Conservation (phyloP, 2,329 filamentous ascomycete species). For the Cordyceps tenuipes region DNA sequence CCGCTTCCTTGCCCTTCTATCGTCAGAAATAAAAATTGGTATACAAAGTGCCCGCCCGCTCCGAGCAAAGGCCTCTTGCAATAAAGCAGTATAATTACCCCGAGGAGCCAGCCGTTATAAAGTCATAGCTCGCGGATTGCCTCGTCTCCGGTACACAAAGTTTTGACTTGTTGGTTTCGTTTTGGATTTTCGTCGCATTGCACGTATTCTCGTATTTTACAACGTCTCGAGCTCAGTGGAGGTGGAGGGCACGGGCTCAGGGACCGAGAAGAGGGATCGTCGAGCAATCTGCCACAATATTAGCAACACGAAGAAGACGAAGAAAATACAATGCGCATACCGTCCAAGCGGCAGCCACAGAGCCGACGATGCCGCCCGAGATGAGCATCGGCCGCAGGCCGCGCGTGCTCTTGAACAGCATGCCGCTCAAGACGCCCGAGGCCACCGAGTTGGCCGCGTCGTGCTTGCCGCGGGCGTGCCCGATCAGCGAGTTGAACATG, state of each 20-base stretch:
- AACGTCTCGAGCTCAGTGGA: constrained; percentile 11
- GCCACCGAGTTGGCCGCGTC: constrained; percentile 82
- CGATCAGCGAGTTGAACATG: constrained; percentile 77
- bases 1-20: neutral
- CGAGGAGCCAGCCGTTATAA: neutral
- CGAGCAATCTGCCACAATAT: constrained; percentile 25
- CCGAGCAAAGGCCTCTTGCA: neutral
- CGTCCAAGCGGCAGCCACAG: constrained; percentile 79
- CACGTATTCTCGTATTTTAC: neutral
- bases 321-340: constrained; percentile 47
- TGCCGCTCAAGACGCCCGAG: constrained; percentile 80
- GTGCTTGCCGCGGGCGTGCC: constrained; percentile 72
- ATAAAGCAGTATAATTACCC: neutral
- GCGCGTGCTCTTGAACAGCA: constrained; percentile 93
- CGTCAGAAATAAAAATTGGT: neutral
- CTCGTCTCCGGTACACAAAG: neutral
- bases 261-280: constrained; percentile 34
- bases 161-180: neutral
- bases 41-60: neutral
- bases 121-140: neutral
- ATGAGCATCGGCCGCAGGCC: constrained; percentile 90
- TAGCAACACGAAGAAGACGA: neutral
- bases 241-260: constrained; percentile 21
- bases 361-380: constrained; percentile 80
- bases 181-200: neutral